Evolutionary conservation across 129 eudicot species (phyloP), one percentile per base, ranked within the genome.

Genomic region (Centella asiatica): DNA sequence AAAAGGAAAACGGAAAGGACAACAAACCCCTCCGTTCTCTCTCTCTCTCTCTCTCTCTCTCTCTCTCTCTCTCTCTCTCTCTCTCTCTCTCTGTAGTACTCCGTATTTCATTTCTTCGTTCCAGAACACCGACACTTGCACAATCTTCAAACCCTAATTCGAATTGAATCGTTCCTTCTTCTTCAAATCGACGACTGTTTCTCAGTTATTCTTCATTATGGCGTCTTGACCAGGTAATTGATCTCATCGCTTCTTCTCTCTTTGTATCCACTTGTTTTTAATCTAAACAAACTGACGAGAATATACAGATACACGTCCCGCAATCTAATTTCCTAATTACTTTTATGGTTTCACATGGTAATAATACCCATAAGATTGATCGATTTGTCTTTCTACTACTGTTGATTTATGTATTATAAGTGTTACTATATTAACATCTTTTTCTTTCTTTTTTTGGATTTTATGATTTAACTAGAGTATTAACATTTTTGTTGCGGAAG

Each of bases 21-120:
- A 3, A 2, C 47, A 42, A 42, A 42, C n/a, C n/a, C n/a, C n/a
- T n/a, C n/a, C n/a, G n/a, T n/a, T n/a, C 84, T 87, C 25, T 82
- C 70, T 90, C 78, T 60, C 58, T 65, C 20, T 45, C 32, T 44
- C 32, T 6, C 39, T 54, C 36, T 27, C 36, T 26, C 64, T 67
- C 60, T 64, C 70, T 59, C 71, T 66, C 67, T 56, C 70, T 54
- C 47, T 32, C 50, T 28, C 49, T 6, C 48, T 39, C 68, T 59
- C 63, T 29, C 64, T 60, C 69, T 20, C 6, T 24, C 14, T 14
- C 37, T 1, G 18, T 42, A 2, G 13, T n/a, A 11, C 44, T 39
- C 44, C 15, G 47, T 11, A 18, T 55, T 26, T 31, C 61, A 55
- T 15, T 37, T 1, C 32, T 11, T 51, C 32, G 28, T 57, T 6